These are phyloP conservation scores for Deinandra increscens DNA, from an alignment of 129 eudicot species.

Conservation along the genomic window DNA sequence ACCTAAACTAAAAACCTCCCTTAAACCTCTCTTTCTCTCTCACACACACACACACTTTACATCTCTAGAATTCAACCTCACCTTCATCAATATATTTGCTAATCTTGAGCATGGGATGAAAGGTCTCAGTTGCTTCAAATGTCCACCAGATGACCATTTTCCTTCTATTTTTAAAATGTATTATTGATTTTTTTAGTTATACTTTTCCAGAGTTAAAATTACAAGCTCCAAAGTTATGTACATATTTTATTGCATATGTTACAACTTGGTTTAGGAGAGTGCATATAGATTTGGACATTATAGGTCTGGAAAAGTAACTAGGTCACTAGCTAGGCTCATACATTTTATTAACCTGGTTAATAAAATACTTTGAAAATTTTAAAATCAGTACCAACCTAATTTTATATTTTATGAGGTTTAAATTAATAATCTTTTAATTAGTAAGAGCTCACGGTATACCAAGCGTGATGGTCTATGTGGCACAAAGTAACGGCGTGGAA, in stretches of 20 bases:
- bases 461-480: too few relatives aligned
- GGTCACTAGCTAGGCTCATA: not conserved
- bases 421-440: too few relatives aligned
- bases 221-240: constrained; percentile 8
- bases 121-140: constrained; percentile 57
- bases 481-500: too few relatives aligned
- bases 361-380: too few relatives aligned
- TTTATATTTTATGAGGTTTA: too few relatives aligned
- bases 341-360: too few relatives aligned
- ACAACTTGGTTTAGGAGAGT: not conserved
- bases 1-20: constrained; percentile 72
- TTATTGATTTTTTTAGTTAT: not conserved
- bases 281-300: not conserved
- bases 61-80: constrained; percentile 30
- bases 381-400: too few relatives aligned
- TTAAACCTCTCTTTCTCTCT: constrained; percentile 42
- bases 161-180: not conserved
- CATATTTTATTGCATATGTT: not conserved
- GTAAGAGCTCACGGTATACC: too few relatives aligned
- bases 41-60: constrained; percentile 12
- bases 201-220: constrained; percentile 4
- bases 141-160: constrained; percentile 42
- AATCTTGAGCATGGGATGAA: constrained; percentile 48
- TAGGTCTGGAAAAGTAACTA: constrained; percentile 13
- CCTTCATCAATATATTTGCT: constrained; percentile 11